Evolutionary conservation across 169 alveolate genomes (phyloP).

Genomic region (Besnoitia besnoiti): DNA sequence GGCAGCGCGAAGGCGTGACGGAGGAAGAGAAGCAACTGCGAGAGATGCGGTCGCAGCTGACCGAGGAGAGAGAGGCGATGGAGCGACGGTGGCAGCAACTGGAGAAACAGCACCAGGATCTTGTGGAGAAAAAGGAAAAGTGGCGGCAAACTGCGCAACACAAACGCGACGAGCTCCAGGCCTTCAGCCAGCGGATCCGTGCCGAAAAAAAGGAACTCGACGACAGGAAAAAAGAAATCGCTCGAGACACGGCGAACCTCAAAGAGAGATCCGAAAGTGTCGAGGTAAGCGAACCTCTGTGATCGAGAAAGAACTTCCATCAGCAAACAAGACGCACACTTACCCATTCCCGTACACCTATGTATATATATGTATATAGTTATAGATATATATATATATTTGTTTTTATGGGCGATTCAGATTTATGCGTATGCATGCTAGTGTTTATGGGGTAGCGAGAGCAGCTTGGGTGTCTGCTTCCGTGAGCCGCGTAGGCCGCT

Average conservation of each 20-base stretch:
- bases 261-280: conserved; percentile 4
- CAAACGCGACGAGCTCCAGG: conserved; percentile 25
- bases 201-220: conserved; percentile 10
- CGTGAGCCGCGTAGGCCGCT: background rate
- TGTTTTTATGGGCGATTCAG: background rate
- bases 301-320: too few relatives aligned
- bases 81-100: conserved; percentile 7
- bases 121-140: conserved; percentile 22
- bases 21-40: conserved; percentile 40
- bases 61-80: conserved; percentile 12
- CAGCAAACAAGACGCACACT: background rate
- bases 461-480: background rate
- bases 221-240: conserved; percentile 1
- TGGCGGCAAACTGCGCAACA: conserved; percentile 21
- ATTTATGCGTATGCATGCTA: background rate
- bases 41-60: background rate
- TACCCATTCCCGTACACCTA: background rate
- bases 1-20: conserved; percentile 39
- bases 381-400: too few relatives aligned
- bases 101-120: conserved; percentile 18
- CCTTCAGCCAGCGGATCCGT: background rate
- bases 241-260: background rate
- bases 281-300: conserved; percentile 5
- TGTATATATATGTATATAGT: background rate
- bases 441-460: background rate